Base-by-base conservation (phyloP, 73 alveolate species). In the Paramecium biaurelia region DNA sequence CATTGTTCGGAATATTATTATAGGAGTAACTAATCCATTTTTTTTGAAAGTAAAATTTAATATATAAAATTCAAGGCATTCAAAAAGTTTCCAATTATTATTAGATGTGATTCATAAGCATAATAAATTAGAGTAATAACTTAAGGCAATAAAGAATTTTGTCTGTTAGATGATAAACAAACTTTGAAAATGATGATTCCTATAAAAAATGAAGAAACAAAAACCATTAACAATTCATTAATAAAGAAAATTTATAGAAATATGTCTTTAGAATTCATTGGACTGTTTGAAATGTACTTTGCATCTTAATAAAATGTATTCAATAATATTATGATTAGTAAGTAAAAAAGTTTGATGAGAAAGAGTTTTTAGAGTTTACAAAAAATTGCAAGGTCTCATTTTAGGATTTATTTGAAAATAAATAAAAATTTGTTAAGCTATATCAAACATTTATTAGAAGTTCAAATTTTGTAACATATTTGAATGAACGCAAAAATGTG, bases 11-110 rank as follows among this genome's bases (percentile, higher is more conserved):
- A 89, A 89, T 49, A 70, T 89, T 7, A 89, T 89, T 21, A 67
- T 89, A 18, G 94, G 94, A 14, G 87, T 89, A 5, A 89, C 94
- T 3, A 89, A 89, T 72, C 94, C 94, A 0, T 89, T 89, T 28
- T 89, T 89, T 30, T 14, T 89, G 18, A 89, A 89, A 89, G 93
- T 86, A 86, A 2, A 15, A 9, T 21, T 14, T 86, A 26, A 37
- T 5, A 34, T 2, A 7, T 11, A 14, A 30, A 23, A 20, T 35
- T 57, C 2, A 18, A 86, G 93, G 57, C 94, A 12, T 89, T 70
- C 18, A 76, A 57, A n/a, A 57, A 89, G 45, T 89, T 89, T 42
- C 94, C 94, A 57, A 63, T 70, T 70, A 82, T 89, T 12, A 32
- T 89, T 47, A 89, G 94, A 45, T 89, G 85, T 5, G 94, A 89